Evolutionary conservation across 768 basidiomycete species (phyloP).

Genomic region (Kwoniella pini): DNA sequence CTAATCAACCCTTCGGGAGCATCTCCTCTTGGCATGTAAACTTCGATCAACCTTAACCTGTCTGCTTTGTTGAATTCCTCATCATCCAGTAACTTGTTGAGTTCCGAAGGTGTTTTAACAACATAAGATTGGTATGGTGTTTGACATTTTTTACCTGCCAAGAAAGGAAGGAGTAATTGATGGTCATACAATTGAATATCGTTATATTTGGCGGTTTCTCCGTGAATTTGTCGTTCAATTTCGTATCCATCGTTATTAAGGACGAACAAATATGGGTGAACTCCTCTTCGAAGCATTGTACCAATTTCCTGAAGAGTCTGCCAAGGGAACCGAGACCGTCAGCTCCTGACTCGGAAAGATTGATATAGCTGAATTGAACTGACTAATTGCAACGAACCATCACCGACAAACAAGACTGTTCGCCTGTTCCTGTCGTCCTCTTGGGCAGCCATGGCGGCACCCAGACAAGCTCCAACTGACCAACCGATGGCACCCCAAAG

Average conservation of each 20-base stretch:
- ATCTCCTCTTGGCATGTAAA: slow-evolving; percentile 54
- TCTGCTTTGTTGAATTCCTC: slow-evolving; percentile 64
- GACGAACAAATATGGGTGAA: slow-evolving; percentile 79
- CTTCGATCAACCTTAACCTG: slow-evolving; percentile 57
- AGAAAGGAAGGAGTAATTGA: slow-evolving; percentile 53
- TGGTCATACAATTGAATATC: slow-evolving; percentile 74
- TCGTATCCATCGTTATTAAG: slow-evolving; percentile 65
- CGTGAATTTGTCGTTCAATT: slow-evolving; percentile 74
- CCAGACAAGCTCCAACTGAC: slow-evolving; percentile 73
- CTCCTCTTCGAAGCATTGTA: slow-evolving; percentile 71
- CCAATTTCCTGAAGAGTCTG: slow-evolving; percentile 68
- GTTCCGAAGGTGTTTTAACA: slow-evolving; percentile 67
- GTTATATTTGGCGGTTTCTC: slow-evolving; percentile 65
- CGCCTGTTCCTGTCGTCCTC: slow-evolving; percentile 64
- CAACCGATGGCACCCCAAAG: slow-evolving; percentile 93
- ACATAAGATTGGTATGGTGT: slow-evolving; percentile 62
- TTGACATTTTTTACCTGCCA: slow-evolving; percentile 51
- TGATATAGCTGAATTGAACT: slow-evolving; percentile 13
- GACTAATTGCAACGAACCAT: slow-evolving; percentile 45
- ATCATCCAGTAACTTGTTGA: slow-evolving; percentile 69
- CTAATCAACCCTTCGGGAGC: slow-evolving; percentile 50
- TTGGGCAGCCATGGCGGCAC: slow-evolving; percentile 75
- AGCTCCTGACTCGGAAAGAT: background rate
- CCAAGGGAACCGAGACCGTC: slow-evolving; percentile 54
- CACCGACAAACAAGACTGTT: slow-evolving; percentile 78